phyloP scores from a whole-genome alignment of 2,329 filamentous ascomycete genomes.

The Podosphaera aphanis region DNA sequence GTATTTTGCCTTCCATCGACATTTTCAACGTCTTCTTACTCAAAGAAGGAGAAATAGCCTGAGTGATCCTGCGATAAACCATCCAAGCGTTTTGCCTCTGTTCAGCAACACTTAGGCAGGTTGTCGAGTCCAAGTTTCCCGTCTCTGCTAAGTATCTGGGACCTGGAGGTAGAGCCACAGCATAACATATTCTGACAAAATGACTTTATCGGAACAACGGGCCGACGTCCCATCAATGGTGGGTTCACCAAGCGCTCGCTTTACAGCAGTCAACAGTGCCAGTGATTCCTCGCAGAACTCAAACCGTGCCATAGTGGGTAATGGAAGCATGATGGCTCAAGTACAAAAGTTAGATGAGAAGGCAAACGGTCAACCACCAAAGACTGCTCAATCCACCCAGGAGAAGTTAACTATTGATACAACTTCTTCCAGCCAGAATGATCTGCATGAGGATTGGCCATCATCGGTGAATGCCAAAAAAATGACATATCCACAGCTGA shows the following conservation, averaged over 20 bases:
- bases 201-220: neutral
- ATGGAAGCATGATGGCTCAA: constrained; percentile 5
- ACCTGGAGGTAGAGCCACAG: neutral
- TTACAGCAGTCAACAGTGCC: constrained; percentile 16
- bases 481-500: constrained; percentile 8
- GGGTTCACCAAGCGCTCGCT: constrained; percentile 13
- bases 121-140: neutral
- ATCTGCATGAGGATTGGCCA: constrained; percentile 14
- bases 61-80: no score
- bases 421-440: constrained; percentile 7
- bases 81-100: no score
- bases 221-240: neutral
- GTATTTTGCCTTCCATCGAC: no score
- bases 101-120: no score
- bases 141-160: neutral
- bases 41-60: no score
- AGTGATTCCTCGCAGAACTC: constrained; percentile 5
- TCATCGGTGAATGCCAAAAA: constrained; percentile 9
- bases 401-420: constrained; percentile 16
- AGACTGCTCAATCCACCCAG: constrained; percentile 14
- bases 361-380: constrained; percentile 13
- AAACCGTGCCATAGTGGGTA: neutral
- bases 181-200: neutral
- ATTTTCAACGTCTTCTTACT: no score
- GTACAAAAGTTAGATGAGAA: constrained; percentile 14